phyloP scores from a whole-genome alignment of 1,284 basidiomycete species.

The Fomitopsis palustris region DNA sequence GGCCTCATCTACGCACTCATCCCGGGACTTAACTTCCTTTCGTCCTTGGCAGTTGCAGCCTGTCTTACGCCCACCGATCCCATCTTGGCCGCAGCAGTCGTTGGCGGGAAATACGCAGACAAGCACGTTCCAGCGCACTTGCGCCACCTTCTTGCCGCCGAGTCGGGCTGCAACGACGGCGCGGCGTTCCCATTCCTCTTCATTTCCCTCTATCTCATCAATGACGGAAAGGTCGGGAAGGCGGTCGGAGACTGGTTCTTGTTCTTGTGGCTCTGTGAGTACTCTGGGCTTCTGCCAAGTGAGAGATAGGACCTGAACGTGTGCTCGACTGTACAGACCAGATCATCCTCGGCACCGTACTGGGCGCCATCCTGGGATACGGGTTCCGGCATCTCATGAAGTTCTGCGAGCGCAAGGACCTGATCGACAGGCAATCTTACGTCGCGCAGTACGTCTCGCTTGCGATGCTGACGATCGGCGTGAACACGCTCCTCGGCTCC shows the following conservation, averaged over 20 bases:
- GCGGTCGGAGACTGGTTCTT: constrained; percentile 85
- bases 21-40: constrained; percentile 83
- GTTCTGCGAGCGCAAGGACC: constrained; percentile 84
- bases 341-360: constrained; percentile 75
- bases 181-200: constrained; percentile 97
- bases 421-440: constrained; percentile 94
- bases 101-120: constrained; percentile 97
- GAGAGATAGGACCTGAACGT: background rate
- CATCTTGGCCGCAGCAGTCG: constrained; percentile 84
- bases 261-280: constrained; percentile 79
- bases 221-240: constrained; percentile 62
- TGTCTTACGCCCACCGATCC: constrained; percentile 98
- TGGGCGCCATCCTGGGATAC: constrained; percentile 81
- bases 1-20: constrained; percentile 88
- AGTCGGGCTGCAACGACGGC: constrained; percentile 93
- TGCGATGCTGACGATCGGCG: constrained; percentile 80
- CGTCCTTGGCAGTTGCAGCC: constrained; percentile 86
- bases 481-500: constrained; percentile 84
- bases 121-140: constrained; percentile 98
- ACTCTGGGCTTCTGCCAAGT: constrained; percentile 5
- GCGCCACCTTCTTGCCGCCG: constrained; percentile 86
- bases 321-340: constrained; percentile 56
- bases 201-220: constrained; percentile 86
- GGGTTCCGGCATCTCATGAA: constrained; percentile 92
- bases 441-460: constrained; percentile 79